Evolutionary conservation across 345 rosid species (phyloP).

Genomic region (Hibiscus mutabilis): DNA sequence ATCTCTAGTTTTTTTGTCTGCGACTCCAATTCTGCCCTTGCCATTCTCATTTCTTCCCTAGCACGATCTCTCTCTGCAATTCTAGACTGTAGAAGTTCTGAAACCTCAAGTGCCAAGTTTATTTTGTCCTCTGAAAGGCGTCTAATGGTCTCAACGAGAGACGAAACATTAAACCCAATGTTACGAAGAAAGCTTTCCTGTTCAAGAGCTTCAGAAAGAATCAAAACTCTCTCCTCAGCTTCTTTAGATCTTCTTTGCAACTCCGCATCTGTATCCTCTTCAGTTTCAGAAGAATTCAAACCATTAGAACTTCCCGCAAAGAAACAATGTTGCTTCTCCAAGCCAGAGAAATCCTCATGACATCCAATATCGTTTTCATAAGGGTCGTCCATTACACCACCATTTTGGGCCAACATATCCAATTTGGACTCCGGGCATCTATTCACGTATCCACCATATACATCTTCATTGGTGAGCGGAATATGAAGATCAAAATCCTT

Average conservation of each 20-base stretch:
- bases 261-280: slow-evolving; percentile 46
- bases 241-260: slow-evolving; percentile 52
- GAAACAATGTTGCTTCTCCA: slow-evolving; percentile 25
- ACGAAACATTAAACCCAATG: slow-evolving; percentile 49
- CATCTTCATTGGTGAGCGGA: slow-evolving; percentile 78
- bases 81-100: slow-evolving; percentile 50
- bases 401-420: slow-evolving; percentile 15
- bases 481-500: slow-evolving; percentile 29
- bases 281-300: slow-evolving; percentile 26
- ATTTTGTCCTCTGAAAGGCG: slow-evolving; percentile 57
- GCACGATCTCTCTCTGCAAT: slow-evolving; percentile 57
- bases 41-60: slow-evolving; percentile 53
- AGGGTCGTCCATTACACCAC: slow-evolving; percentile 27
- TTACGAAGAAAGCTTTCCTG: slow-evolving; percentile 49
- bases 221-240: slow-evolving; percentile 60
- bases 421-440: slow-evolving; percentile 38
- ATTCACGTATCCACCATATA: slow-evolving; percentile 49
- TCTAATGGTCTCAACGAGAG: slow-evolving; percentile 50
- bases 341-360: slow-evolving; percentile 27
- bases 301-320: slow-evolving; percentile 23
- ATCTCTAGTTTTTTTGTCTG: slow-evolving; percentile 52
- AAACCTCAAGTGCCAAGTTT: slow-evolving; percentile 66
- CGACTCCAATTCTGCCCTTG: slow-evolving; percentile 52
- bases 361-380: slow-evolving; percentile 28
- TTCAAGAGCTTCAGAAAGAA: slow-evolving; percentile 65